A percentile compares a stretch with the other conserved stretches of the same genome.
Conservation (phyloP, 1,139 yeast species). For the Saccharomyces hybrid region DNA sequence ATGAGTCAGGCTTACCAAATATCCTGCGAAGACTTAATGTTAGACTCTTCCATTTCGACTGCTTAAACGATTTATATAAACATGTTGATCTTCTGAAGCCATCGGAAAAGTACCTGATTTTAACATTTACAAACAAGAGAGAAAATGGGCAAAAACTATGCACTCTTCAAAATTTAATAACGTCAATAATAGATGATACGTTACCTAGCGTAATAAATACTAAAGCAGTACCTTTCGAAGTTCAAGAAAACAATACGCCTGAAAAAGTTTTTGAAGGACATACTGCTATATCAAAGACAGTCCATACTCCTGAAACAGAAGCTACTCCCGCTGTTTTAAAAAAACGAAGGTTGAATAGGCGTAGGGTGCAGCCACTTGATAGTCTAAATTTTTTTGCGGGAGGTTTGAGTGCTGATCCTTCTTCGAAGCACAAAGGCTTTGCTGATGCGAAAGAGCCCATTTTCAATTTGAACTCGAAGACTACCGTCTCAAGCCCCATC, state of each 20-base stretch:
- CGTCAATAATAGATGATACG: not conserved
- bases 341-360: constrained; percentile 19
- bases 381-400: constrained; percentile 35
- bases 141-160: not conserved
- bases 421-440: not conserved
- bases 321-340: constrained; percentile 9
- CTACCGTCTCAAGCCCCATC: not conserved
- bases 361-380: constrained; percentile 29
- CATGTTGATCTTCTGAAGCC: not conserved
- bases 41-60: not conserved
- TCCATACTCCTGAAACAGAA: not conserved
- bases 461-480: not conserved
- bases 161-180: not conserved
- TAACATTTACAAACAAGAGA: not conserved
- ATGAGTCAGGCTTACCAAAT: not conserved
- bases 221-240: not conserved
- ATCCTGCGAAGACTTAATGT: not conserved
- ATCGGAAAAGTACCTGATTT: not conserved
- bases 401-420: constrained; percentile 15
- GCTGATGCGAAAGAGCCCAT: not conserved
- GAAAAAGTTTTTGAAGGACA: not conserved
- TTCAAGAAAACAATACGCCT: not conserved
- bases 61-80: not conserved
- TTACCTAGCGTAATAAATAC: not conserved
- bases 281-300: not conserved